phyloP scores from a whole-genome alignment of 257 asterid species.

The Catharanthus roseus region DNA sequence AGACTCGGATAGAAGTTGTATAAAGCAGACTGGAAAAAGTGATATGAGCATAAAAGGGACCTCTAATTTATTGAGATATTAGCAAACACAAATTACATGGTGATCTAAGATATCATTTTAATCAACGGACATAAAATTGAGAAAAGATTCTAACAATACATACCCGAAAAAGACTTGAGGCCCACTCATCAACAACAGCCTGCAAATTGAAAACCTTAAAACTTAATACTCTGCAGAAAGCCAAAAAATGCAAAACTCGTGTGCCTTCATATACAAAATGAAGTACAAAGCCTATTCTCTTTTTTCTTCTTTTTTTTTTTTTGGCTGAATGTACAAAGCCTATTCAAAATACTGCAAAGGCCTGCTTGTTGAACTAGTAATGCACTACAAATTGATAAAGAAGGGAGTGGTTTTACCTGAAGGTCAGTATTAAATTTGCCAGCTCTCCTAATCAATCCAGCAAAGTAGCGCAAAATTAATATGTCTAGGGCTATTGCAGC shows the following conservation, averaged over 20 bases:
- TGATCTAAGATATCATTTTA: background rate
- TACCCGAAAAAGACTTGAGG: slow-evolving; percentile 98
- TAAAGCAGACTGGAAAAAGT: background rate
- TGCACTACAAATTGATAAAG: background rate
- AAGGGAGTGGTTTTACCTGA: slow-evolving; percentile 50
- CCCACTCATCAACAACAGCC: slow-evolving; percentile 98
- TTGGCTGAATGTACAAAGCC: no score
- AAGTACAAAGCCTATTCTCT: background rate
- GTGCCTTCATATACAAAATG: background rate
- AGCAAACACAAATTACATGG: background rate
- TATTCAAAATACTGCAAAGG: background rate
- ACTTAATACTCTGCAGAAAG: background rate
- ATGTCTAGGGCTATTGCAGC: slow-evolving; percentile 94
- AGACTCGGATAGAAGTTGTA: background rate
- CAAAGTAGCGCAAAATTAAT: slow-evolving; percentile 74
- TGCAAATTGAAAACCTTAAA: slow-evolving; percentile 33
- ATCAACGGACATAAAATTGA: slow-evolving; percentile 15
- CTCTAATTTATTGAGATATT: background rate
- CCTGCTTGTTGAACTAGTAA: background rate
- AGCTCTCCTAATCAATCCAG: slow-evolving; percentile 67
- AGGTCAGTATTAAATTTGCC: slow-evolving; percentile 86
- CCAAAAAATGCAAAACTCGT: background rate
- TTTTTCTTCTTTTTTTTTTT: no score
- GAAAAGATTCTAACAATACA: slow-evolving; percentile 28
- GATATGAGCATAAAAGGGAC: background rate